A percentile compares a stretch with the other conserved stretches of the same genome.
These are phyloP conservation scores for Starmera pachycereana DNA, from an alignment of 805 yeast species.

Conservation along the genomic window DNA sequence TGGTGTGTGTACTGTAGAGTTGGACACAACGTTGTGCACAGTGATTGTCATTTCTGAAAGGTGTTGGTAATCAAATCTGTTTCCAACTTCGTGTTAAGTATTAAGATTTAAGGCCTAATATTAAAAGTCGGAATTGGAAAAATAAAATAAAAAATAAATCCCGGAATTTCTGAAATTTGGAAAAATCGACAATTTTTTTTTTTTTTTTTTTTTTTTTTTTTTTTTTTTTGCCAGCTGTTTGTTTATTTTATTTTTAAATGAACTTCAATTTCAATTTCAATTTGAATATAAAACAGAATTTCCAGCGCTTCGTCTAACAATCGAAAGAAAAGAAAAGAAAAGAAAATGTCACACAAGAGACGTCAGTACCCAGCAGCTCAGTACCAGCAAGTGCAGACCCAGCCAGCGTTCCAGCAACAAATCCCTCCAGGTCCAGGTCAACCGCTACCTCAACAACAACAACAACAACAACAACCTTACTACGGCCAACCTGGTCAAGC, in stretches of 20 bases:
- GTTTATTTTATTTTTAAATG: too few species aligned
- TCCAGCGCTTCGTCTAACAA: too few species aligned
- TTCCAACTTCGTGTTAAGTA: too few species aligned
- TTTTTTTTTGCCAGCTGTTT: neutral
- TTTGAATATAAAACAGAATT: neutral
- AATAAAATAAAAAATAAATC: too few species aligned
- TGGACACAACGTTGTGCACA: slow-evolving; percentile 23
- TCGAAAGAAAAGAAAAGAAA: too few species aligned
- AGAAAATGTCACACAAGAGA: slow-evolving; percentile 19
- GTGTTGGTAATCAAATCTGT: too few species aligned
- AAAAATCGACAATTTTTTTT: neutral
- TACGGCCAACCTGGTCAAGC: slow-evolving; percentile 2
- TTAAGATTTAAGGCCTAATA: too few species aligned
- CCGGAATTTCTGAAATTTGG: neutral
- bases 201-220: too few species aligned
- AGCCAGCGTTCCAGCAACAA: neutral
- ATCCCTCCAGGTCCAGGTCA: neutral
- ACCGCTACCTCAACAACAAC: slow-evolving; percentile 2
- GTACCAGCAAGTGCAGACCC: slow-evolving; percentile 19
- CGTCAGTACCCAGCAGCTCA: slow-evolving; percentile 24
- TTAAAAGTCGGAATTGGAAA: too few species aligned
- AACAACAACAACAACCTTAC: slow-evolving; percentile 12
- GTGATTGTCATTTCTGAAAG: slow-evolving; percentile 12
- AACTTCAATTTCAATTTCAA: neutral
- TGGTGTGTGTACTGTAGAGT: slow-evolving; percentile 34